These are phyloP conservation scores for Neurospora sp. DNA, from an alignment of 495 filamentous ascomycete species.

Conservation along the genomic window DNA sequence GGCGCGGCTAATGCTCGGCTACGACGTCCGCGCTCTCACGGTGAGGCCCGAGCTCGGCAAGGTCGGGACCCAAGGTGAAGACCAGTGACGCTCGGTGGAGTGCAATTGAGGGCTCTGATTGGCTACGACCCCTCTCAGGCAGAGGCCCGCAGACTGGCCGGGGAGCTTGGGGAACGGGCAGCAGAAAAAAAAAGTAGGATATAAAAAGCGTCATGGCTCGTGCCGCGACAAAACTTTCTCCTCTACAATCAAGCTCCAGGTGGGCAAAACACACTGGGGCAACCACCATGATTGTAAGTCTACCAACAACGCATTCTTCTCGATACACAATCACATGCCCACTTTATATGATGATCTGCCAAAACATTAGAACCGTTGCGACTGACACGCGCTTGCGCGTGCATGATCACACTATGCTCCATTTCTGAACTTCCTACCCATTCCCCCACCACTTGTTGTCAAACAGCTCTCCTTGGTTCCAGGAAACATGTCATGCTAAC, in stretches of 20 bases:
- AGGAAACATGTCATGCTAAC: background rate
- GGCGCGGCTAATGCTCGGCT: background rate
- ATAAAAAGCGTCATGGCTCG: background rate
- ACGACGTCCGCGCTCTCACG: background rate
- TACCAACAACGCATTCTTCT: background rate
- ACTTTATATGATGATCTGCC: constrained; percentile 31
- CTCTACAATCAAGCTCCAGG: background rate
- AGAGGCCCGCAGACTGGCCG: background rate
- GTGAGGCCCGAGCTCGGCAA: background rate
- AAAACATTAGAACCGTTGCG: constrained; percentile 83
- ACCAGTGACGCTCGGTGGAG: background rate
- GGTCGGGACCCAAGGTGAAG: background rate
- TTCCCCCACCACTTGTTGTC: background rate
- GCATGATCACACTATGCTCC: constrained; percentile 49
- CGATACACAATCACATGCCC: background rate
- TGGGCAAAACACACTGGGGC: background rate
- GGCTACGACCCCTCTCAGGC: background rate
- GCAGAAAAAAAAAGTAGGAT: background rate
- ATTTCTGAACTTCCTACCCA: constrained; percentile 33
- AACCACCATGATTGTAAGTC: constrained; percentile 17
- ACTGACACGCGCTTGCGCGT: constrained; percentile 58
- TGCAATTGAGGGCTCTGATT: constrained; percentile 6
- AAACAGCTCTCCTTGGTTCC: background rate
- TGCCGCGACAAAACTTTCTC: background rate
- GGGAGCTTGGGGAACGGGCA: background rate